Conservation (phyloP, 2,329 filamentous ascomycete genomes). For the Lasiodiplodia citricola region DNA sequence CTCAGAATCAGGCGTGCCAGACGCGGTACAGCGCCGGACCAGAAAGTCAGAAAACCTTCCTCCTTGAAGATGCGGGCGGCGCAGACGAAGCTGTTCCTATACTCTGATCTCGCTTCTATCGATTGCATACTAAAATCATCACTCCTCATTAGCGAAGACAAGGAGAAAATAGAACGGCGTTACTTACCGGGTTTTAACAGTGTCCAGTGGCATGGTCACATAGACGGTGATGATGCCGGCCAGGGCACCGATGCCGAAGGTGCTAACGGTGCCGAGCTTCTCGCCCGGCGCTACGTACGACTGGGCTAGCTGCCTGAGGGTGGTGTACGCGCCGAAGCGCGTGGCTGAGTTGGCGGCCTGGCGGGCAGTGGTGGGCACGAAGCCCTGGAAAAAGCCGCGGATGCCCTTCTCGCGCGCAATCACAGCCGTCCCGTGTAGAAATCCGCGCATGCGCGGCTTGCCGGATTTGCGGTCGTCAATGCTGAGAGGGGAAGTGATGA, state of each 20-base stretch:
- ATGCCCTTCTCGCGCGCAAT: conserved; percentile 88
- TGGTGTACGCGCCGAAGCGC: conserved; percentile 89
- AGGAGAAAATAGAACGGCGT: neutral
- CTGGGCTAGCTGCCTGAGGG: conserved; percentile 86
- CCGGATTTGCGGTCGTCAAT: conserved; percentile 92
- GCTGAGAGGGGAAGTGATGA: conserved; percentile 48
- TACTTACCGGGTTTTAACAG: conserved; percentile 75
- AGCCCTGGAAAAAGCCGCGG: conserved; percentile 94
- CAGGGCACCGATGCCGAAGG: conserved; percentile 87
- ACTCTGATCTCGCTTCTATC: conserved; percentile 78
- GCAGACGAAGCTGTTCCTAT: conserved; percentile 88
- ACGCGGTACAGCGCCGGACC: conserved; percentile 89
- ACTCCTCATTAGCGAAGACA: neutral
- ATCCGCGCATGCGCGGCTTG: conserved; percentile 87
- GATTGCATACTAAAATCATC: conserved; percentile 77
- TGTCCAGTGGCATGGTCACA: conserved; percentile 76
- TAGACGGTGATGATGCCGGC: conserved; percentile 90
- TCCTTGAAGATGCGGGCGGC: conserved; percentile 83
- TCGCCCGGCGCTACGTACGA: conserved; percentile 93
- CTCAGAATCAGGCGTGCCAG: conserved; percentile 85
- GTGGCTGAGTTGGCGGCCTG: conserved; percentile 95
- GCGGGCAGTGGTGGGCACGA: conserved; percentile 90
- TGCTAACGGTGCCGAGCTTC: conserved; percentile 85
- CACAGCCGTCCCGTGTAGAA: conserved; percentile 85
- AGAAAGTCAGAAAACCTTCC: conserved; percentile 88